Conservation (phyloP, 1,284 basidiomycete genomes). For the Tilletia horrida region DNA sequence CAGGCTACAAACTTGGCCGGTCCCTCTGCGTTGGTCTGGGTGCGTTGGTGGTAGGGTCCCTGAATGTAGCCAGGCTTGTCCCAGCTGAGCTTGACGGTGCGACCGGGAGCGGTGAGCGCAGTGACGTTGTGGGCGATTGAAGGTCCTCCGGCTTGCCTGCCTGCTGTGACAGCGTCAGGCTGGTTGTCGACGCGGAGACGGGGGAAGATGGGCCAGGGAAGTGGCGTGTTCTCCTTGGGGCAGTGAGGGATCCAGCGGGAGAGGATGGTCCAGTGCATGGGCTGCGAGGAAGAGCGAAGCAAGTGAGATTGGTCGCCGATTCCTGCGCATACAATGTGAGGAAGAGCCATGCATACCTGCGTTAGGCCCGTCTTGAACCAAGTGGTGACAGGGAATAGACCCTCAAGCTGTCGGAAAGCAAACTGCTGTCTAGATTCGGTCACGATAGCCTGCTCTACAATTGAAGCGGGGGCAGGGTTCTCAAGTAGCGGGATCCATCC, state of each 20-base stretch:
- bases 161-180: constrained; percentile 33
- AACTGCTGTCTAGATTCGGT: constrained; percentile 42
- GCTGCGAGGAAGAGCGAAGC: constrained; percentile 24
- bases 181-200: constrained; percentile 36
- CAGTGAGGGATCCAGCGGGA: constrained; percentile 34
- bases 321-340: neutral
- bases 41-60: constrained; percentile 41
- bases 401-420: constrained; percentile 36
- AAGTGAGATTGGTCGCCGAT: neutral
- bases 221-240: constrained; percentile 33
- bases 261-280: constrained; percentile 46
- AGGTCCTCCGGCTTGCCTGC: constrained; percentile 34
- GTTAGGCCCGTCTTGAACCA: constrained; percentile 44
- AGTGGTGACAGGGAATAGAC: constrained; percentile 33
- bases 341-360: neutral
- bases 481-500: constrained; percentile 40
- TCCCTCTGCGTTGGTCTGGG: constrained; percentile 30
- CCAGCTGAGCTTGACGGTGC: constrained; percentile 30
- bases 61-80: constrained; percentile 34
- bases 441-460: constrained; percentile 41
- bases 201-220: constrained; percentile 41
- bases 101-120: constrained; percentile 32
- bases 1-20: constrained; percentile 37
- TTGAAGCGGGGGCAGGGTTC: constrained; percentile 37
- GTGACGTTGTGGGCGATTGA: constrained; percentile 40